Evolutionary conservation across 2,329 filamentous ascomycete genomes (phyloP), one percentile per base, ranked within the genome.

Genomic region (Aspergillus aculeatinus): DNA sequence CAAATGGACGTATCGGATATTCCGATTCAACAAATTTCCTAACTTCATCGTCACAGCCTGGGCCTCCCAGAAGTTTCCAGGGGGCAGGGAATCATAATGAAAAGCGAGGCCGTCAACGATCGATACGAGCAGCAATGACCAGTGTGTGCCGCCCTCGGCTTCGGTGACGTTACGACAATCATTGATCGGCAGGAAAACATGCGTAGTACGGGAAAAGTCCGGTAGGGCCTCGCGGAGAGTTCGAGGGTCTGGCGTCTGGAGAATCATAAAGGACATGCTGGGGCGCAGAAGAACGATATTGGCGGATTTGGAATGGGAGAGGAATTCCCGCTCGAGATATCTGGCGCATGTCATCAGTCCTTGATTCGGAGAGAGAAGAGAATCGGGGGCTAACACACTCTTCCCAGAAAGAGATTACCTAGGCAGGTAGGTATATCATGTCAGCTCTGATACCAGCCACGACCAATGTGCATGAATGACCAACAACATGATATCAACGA

Each of bases 321-420:
- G 87, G 62, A 92, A 88, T 80, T 98, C 94, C 63, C 88, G 91
- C 77, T 99, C 95, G 65, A 99, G 87, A 74, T 90, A 93, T 79
- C 88, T 80, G 63, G 29, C 52, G 53, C 56, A 54, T 27, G 9
- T 44, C 49, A 27, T 60, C 66, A 60, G 66, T 59, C 39, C 27
- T 44, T 47, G 23, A 42, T 35, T 14, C 42, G 58, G 35, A 29
- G n/a, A 44, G 16, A 23, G 14, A 39, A 53, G 51, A 61, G n/a
- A 4, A 54, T 7, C 31, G 52, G 52, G 39, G 29, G 44, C 25
- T 3, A 39, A 76, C 80, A 68, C 87, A 96, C 84, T 98, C 94
- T 83, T 98, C 91, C 94, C 95, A 99, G 74, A 99, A 98, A 54
- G 92, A 89, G 67, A 99, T 98, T 68, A 92, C 93, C 90, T 94